phyloP scores from a whole-genome alignment of 805 yeast species.

The Scheffersomyces amazonensis region DNA sequence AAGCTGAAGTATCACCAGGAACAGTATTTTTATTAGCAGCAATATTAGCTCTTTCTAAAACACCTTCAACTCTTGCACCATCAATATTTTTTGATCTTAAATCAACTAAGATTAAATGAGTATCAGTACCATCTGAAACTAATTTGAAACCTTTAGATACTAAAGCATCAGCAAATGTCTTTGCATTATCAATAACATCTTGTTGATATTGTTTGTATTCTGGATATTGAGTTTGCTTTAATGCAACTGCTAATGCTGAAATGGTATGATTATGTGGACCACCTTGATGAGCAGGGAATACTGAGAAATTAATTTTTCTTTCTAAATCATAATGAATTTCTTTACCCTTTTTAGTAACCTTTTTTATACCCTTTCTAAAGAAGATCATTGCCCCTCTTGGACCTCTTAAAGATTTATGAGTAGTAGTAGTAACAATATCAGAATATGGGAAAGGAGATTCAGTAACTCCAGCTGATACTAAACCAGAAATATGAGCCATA shows the following conservation, averaged over 20 bases:
- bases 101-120: conserved; percentile 91
- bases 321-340: conserved; percentile 89
- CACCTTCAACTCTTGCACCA: conserved; percentile 96
- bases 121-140: conserved; percentile 94
- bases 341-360: conserved; percentile 84
- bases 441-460: conserved; percentile 97
- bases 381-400: conserved; percentile 99
- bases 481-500: conserved; percentile 98
- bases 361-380: conserved; percentile 94
- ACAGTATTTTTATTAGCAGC: conserved; percentile 97
- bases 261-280: conserved; percentile 99
- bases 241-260: conserved; percentile 94
- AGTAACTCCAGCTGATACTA: conserved; percentile 92
- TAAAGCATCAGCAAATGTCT: conserved; percentile 74
- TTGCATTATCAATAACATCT: conserved; percentile 86
- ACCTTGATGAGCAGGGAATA: conserved; percentile 99
- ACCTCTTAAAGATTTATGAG: conserved; percentile 98
- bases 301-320: conserved; percentile 93
- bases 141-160: conserved; percentile 69
- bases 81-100: conserved; percentile 88
- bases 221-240: conserved; percentile 88
- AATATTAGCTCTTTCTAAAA: conserved; percentile 90
- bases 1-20: conserved; percentile 96
- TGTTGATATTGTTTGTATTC: conserved; percentile 89
- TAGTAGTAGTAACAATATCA: conserved; percentile 96